Base-by-base conservation (phyloP, 306 rosid species). In the Ammopiptanthus mongolicus region DNA sequence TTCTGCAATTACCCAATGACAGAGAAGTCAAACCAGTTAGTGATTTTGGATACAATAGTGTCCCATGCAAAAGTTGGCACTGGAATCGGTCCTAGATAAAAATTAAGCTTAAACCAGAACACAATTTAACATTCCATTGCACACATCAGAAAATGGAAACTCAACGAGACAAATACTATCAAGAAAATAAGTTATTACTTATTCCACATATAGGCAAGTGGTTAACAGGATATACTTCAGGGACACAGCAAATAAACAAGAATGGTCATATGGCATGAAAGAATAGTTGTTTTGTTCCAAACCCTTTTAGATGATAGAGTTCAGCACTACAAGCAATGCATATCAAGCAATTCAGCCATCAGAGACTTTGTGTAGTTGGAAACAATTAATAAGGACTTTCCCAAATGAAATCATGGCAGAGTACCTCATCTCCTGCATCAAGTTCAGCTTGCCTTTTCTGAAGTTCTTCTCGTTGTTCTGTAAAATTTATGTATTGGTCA, bases 391-490 rank as follows among this genome's bases (percentile, higher is more conserved):
- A 58, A 72, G 80, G 31, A 52, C 52, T 52, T 33, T 65, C 69
- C 17, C 5, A 65, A 79, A 33, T 11, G 71, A 23, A 50, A 75
- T 78, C 36, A 14, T n/a, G 29, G 74, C 0, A 60, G 69, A 64
- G 52, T 86, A 95, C 98, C 96, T 88, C 89, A 80, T 95, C 98
- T 75, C 98, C 98, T 21, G 96, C 93, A 81, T 95, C 88, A 73
- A 91, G 90, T 78, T 95, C 98, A 21, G 96, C 97, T 86, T 91
- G 96, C 80, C 97, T 90, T 81, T 90, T 90, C 89, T 95, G 96
- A 79, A 95, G 98, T 83, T 91, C 97, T 81, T 95, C 98, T 64
- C 98, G 86, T 70, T 95, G 98, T 83, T 91, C 98, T 12, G 97
- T 91, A 73, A 95, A 95, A 84, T 91, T 95, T 63, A 95, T 90